Evolutionary conservation across 192 early-diverging fungal species (phyloP).

Genomic region (Allomyces macrogynus): DNA sequence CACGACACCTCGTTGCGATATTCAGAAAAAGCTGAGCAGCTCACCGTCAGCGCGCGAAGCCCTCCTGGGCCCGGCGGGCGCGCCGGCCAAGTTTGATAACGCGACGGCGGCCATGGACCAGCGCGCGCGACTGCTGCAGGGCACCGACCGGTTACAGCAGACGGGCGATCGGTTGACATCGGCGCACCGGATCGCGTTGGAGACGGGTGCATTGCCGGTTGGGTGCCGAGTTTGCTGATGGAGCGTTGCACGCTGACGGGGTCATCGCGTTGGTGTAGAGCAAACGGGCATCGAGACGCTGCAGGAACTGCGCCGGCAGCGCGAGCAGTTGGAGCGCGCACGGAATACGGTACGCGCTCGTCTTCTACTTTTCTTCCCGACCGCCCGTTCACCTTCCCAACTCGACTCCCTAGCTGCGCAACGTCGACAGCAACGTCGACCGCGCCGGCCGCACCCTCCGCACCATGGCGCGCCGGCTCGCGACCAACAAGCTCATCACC

Average conservation of each 20-base stretch:
- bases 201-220: constrained; percentile 65
- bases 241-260: not conserved
- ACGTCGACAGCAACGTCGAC: constrained; percentile 52
- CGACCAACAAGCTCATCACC: constrained; percentile 71
- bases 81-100: constrained; percentile 24
- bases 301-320: constrained; percentile 57
- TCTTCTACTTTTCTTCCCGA: no score
- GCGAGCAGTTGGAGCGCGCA: constrained; percentile 75
- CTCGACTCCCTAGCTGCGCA: constrained; percentile 43
- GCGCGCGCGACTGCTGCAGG: constrained; percentile 51
- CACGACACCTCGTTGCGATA: no score
- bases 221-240: not conserved
- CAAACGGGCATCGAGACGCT: constrained; percentile 64
- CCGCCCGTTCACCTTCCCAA: no score
- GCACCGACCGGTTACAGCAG: constrained; percentile 67
- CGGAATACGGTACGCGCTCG: constrained; percentile 65
- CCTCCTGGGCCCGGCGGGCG: constrained; percentile 28
- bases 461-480: constrained; percentile 61
- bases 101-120: constrained; percentile 39
- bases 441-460: constrained; percentile 41
- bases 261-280: no score
- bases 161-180: constrained; percentile 63
- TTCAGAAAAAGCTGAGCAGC: constrained; percentile 1
- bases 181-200: constrained; percentile 70
- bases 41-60: constrained; percentile 31